Evolutionary conservation across 2,329 filamentous ascomycete genomes (phyloP), one percentile per base, ranked within the genome.

Genomic region (Davidsoniella neocaledoniae): DNA sequence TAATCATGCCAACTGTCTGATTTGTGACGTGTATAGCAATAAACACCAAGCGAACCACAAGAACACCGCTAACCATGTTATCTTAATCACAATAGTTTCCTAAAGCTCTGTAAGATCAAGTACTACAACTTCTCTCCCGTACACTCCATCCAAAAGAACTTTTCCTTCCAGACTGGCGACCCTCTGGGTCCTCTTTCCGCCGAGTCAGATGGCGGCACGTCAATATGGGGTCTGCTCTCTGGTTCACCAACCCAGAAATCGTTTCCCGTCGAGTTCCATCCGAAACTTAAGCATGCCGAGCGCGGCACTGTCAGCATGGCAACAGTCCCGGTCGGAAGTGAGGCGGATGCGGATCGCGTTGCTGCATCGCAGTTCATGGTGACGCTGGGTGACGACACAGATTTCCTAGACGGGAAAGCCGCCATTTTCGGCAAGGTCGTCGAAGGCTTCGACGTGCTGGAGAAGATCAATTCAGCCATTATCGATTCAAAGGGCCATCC

Each of bases 51-150:
- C 5, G 5, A 23, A 23, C 29, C 6, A 33, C 9, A 33, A 4
- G 29, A 12, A 10, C 29, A 12, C 29, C 60, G 68, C 76, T 79
- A 69, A 81, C 12, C 8, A 12, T 9, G 12, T 12, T 33, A 33
- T 33, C 69, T 62, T 63, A 54, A 60, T 25, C 6, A n/a, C n/a
- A 72, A 69, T 65, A 93, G 86, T 73, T 96, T 98, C 65, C 71
- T 98, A 51, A 96, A 98, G 73, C 84, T 98, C 58, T 95, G 91
- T 77, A 96, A 96, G 69, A 72, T 87, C 66, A 98, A 95, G 70
- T 98, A 96, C 69, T 98, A 95, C 78, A 96, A 96, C 70, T 96
- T 93, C 64, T 81, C 87, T 5, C 91, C 90, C 23, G 70, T 96
- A 49, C 86, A 95, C 68, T 87, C 82, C 57, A 77, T 98, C 37